Conservation (phyloP, 345 rosid genomes). For the Limnanthes douglasii region DNA sequence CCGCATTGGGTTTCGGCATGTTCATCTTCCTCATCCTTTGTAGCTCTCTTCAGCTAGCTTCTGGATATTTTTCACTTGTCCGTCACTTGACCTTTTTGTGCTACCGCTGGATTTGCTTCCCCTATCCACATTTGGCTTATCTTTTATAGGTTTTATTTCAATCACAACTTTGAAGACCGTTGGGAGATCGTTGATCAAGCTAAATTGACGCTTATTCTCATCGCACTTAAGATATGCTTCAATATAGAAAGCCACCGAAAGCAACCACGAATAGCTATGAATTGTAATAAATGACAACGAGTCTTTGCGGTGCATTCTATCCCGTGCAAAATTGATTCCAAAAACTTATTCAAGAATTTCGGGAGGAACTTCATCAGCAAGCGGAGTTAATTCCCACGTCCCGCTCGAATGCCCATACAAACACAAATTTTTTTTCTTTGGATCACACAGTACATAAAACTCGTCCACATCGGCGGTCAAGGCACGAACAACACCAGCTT, state of each 20-base stretch:
- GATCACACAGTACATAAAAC: slow-evolving; percentile 65
- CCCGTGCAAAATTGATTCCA: slow-evolving; percentile 74
- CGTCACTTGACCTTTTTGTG: too few species aligned
- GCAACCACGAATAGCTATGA: slow-evolving; percentile 75
- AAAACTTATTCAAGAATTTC: slow-evolving; percentile 75
- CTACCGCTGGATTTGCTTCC: too few species aligned
- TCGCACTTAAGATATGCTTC: slow-evolving; percentile 66
- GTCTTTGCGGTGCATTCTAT: too few species aligned
- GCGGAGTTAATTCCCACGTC: slow-evolving; percentile 58
- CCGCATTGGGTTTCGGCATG: slow-evolving; percentile 38
- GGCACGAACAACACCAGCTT: too few species aligned
- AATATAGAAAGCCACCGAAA: too few species aligned
- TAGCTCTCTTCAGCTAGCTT: slow-evolving; percentile 21
- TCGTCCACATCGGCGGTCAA: too few species aligned
- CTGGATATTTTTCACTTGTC: too few species aligned
- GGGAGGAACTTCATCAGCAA: slow-evolving; percentile 70
- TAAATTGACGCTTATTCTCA: slow-evolving; percentile 58
- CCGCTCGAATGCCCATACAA: too few species aligned
- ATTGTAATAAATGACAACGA: slow-evolving; percentile 59
- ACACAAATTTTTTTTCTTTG: slow-evolving; percentile 81
- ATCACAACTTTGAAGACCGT: too few species aligned
- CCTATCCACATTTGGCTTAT: too few species aligned
- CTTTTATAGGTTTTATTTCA: too few species aligned
- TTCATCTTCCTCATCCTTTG: slow-evolving; percentile 36
- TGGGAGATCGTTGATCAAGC: slow-evolving; percentile 43